phyloP scores from a whole-genome alignment of 768 basidiomycete species.

The Leccinellum albellum region DNA sequence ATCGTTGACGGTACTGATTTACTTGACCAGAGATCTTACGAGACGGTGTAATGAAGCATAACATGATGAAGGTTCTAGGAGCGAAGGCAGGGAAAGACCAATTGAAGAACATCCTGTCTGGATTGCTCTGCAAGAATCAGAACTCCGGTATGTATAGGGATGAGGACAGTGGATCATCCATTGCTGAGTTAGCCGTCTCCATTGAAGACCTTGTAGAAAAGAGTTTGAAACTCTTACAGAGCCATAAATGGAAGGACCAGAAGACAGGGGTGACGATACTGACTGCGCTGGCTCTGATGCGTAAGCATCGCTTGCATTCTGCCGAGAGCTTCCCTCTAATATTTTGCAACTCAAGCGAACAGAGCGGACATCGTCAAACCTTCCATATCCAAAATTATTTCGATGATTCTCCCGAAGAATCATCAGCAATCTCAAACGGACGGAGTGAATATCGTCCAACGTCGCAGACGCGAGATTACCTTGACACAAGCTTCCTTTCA shows the following conservation, averaged over 20 bases:
- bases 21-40: conserved; percentile 10
- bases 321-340: background rate
- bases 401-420: background rate
- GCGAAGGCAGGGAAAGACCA: conserved; percentile 13
- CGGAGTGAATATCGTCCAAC: too few relatives aligned
- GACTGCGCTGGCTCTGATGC: conserved; percentile 17
- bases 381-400: background rate
- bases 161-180: background rate
- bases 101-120: conserved; percentile 17
- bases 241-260: conserved; percentile 13
- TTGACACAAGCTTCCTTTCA: too few relatives aligned
- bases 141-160: conserved; percentile 2
- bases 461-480: too few relatives aligned
- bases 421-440: too few relatives aligned
- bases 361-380: background rate
- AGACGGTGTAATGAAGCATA: conserved; percentile 5
- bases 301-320: conserved; percentile 3
- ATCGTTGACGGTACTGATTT: background rate
- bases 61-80: conserved; percentile 16
- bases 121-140: conserved; percentile 17
- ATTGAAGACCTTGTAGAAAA: conserved; percentile 8
- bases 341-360: background rate
- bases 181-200: background rate
- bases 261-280: conserved; percentile 23
- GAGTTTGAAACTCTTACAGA: conserved; percentile 5